Percentiles rank a stretch among this genome's conserved stretches.
Evolutionary conservation across 306 rosid species (phyloP).

Genomic region (Fragaria nilgerrensis): DNA sequence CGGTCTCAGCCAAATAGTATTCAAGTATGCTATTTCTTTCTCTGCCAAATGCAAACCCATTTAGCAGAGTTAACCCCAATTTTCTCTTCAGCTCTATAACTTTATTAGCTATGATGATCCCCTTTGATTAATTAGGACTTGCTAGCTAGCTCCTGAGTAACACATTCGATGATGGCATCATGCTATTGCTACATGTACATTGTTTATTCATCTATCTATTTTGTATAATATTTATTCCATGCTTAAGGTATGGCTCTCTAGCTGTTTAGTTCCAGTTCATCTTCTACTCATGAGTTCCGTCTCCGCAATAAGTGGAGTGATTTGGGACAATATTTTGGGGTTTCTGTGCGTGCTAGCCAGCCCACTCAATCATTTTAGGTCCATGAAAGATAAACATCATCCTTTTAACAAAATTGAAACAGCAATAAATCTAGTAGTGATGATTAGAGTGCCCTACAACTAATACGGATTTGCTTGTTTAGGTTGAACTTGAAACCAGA

Average conservation of each 20-base stretch:
- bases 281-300: neutral
- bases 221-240: slow-evolving; percentile 31
- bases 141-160: slow-evolving; percentile 31
- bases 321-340: neutral
- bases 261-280: slow-evolving; percentile 17
- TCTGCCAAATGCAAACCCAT: slow-evolving; percentile 27
- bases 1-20: neutral
- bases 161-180: slow-evolving; percentile 40
- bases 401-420: neutral
- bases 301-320: slow-evolving; percentile 16
- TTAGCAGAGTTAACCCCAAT: slow-evolving; percentile 54
- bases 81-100: slow-evolving; percentile 11
- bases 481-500: slow-evolving; percentile 2
- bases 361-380: neutral
- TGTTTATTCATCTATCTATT: neutral
- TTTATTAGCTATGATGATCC: slow-evolving; percentile 17
- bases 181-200: slow-evolving; percentile 24
- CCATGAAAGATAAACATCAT: neutral
- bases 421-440: neutral
- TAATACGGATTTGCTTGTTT: neutral
- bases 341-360: slow-evolving; percentile 1
- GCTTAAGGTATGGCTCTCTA: slow-evolving; percentile 16
- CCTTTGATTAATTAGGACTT: slow-evolving; percentile 21
- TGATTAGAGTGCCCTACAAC: neutral
- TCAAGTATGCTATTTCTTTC: neutral